A percentile compares a stretch with the other conserved stretches of the same genome.
Conservation (phyloP, 805 yeast genomes). For the Ogataea haglerorum region DNA sequence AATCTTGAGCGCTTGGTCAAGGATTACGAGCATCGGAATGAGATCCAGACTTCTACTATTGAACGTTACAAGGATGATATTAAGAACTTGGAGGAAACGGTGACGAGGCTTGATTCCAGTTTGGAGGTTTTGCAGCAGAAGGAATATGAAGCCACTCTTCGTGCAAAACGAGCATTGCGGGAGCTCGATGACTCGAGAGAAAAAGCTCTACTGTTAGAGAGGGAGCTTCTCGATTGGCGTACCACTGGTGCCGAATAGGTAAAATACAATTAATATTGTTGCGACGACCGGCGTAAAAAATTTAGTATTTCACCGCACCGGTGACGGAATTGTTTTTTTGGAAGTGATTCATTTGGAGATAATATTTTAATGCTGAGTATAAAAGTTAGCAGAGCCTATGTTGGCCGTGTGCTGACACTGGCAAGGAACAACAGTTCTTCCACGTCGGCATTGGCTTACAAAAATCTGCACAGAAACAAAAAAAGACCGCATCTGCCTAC, state of each 20-base stretch:
- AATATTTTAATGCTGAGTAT: slow-evolving; percentile 17
- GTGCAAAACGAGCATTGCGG: slow-evolving; percentile 48
- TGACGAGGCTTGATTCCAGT: slow-evolving; percentile 43
- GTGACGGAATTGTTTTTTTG: slow-evolving; percentile 5
- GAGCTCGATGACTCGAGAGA: slow-evolving; percentile 56
- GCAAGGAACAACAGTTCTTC: slow-evolving; percentile 48
- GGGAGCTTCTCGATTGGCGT: slow-evolving; percentile 57
- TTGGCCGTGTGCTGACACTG: slow-evolving; percentile 13
- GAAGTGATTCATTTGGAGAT: slow-evolving; percentile 7
- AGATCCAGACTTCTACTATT: slow-evolving; percentile 48
- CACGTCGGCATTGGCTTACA: slow-evolving; percentile 92
- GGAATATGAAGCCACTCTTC: slow-evolving; percentile 43
- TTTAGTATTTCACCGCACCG: slow-evolving; percentile 4
- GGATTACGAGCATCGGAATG: slow-evolving; percentile 50
- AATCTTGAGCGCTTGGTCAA: slow-evolving; percentile 50
- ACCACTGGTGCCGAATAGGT: slow-evolving; percentile 12
- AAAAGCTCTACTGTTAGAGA: slow-evolving; percentile 47
- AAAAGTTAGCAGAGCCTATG: slow-evolving; percentile 10
- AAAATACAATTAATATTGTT: background rate
- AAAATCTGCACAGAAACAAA: slow-evolving; percentile 81
- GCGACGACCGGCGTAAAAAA: slow-evolving; percentile 6
- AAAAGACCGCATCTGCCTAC: slow-evolving; percentile 90
- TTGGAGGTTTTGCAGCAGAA: slow-evolving; percentile 41
- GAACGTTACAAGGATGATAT: slow-evolving; percentile 58
- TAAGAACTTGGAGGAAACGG: slow-evolving; percentile 49